These are phyloP conservation scores for Exophiala sp. DNA, from an alignment of 2,329 filamentous ascomycete genomes.

Conservation along the genomic window DNA sequence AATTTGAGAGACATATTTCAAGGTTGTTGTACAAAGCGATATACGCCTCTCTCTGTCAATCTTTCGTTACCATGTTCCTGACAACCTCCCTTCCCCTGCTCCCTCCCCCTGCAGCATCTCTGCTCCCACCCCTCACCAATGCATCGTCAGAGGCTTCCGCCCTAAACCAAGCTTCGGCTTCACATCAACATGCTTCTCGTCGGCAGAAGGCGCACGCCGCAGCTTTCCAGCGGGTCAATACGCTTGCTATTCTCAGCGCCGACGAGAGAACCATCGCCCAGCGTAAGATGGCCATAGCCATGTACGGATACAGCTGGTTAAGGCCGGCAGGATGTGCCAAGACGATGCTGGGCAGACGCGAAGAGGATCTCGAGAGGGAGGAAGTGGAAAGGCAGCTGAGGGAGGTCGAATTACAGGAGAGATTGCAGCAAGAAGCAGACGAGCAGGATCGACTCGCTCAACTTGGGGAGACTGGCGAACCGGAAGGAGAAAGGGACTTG, in stretches of 20 bases:
- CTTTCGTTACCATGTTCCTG: slow-evolving; percentile 14
- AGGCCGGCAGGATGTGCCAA: slow-evolving; percentile 82
- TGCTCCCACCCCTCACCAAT: slow-evolving; percentile 21
- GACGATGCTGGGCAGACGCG: slow-evolving; percentile 80
- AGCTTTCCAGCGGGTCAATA: slow-evolving; percentile 40
- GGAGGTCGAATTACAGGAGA: slow-evolving; percentile 64
- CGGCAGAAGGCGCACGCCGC: slow-evolving; percentile 19
- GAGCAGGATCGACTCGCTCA: slow-evolving; percentile 38
- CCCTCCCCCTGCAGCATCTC: slow-evolving; percentile 22
- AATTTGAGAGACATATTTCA: no score
- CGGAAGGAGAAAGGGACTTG: slow-evolving; percentile 39
- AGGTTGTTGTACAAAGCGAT: no score
- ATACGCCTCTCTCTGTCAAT: neutral
- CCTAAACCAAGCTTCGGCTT: slow-evolving; percentile 3
- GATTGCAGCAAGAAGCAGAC: slow-evolving; percentile 28
- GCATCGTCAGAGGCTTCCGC: slow-evolving; percentile 6
- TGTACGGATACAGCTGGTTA: slow-evolving; percentile 86
- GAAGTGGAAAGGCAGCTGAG: slow-evolving; percentile 73
- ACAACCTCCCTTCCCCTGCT: slow-evolving; percentile 20
- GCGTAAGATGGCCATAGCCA: slow-evolving; percentile 73
- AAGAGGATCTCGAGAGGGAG: slow-evolving; percentile 81
- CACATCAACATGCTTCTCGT: slow-evolving; percentile 20
- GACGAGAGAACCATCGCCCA: slow-evolving; percentile 73
- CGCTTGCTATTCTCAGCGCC: slow-evolving; percentile 60
- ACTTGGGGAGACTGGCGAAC: slow-evolving; percentile 34